Percentiles rank a stretch among this genome's conserved stretches.
Evolutionary conservation across 805 yeast species (phyloP).

Genomic region (Ogataea glucozyma): DNA sequence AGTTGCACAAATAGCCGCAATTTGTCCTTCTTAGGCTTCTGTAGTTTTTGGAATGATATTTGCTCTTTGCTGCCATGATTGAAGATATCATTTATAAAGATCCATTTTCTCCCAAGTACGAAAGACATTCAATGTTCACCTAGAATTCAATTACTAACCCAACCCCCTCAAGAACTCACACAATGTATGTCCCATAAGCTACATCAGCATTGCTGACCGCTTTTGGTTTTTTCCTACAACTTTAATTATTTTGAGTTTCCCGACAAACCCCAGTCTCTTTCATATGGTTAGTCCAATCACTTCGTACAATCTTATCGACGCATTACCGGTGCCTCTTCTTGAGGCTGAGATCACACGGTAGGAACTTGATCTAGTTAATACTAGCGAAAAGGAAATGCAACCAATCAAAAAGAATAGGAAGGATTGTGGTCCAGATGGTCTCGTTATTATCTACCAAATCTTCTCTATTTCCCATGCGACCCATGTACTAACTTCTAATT

Average conservation of each 20-base stretch:
- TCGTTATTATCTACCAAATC: too few relatives aligned
- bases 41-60: too few relatives aligned
- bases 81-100: too few relatives aligned
- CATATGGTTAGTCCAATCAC: conserved; percentile 16
- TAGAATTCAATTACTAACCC: background rate
- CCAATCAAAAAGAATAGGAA: background rate
- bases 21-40: too few relatives aligned
- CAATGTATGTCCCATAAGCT: conserved; percentile 10
- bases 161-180: background rate
- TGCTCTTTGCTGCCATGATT: too few relatives aligned
- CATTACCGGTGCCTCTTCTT: conserved; percentile 33
- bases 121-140: background rate
- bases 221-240: conserved; percentile 1
- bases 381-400: conserved; percentile 41
- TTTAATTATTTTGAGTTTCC: conserved; percentile 12
- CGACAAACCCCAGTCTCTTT: background rate
- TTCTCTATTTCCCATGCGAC: too few relatives aligned
- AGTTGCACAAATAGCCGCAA: too few relatives aligned
- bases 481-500: conserved; percentile 15
- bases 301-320: conserved; percentile 9
- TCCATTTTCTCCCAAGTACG: conserved; percentile 2
- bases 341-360: conserved; percentile 44
- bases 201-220: background rate
- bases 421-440: background rate
- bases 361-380: conserved; percentile 46